Evolutionary conservation across 352 stramenopile species (phyloP).

Genomic region (Phytophthora cryptogea): DNA sequence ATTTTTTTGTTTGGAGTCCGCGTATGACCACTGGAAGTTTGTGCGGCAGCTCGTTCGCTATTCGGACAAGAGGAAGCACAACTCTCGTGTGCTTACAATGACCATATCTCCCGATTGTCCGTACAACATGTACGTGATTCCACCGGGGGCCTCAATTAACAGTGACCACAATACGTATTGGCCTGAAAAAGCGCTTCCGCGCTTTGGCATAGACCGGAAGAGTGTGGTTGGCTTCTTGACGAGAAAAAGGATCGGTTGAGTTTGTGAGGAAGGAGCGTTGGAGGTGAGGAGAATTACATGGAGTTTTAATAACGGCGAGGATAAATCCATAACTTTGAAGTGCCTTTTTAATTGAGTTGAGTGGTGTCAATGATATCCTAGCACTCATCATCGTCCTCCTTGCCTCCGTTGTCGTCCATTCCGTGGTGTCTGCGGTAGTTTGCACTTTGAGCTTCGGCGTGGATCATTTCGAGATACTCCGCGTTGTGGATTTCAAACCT

Average conservation of each 20-base stretch:
- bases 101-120: slow-evolving; percentile 42
- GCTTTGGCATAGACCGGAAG: slow-evolving; percentile 52
- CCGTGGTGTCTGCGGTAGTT: slow-evolving; percentile 22
- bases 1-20: slow-evolving; percentile 69
- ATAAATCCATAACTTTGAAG: background rate
- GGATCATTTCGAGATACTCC: slow-evolving; percentile 87
- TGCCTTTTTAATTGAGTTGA: background rate
- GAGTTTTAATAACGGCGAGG: no score
- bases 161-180: slow-evolving; percentile 76
- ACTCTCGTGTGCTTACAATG: slow-evolving; percentile 50
- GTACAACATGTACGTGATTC: slow-evolving; percentile 70
- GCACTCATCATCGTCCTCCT: slow-evolving; percentile 33
- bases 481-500: slow-evolving; percentile 89
- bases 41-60: slow-evolving; percentile 70
- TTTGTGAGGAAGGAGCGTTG: background rate
- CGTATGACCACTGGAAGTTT: slow-evolving; percentile 76
- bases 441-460: slow-evolving; percentile 53
- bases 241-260: slow-evolving; percentile 39
- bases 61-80: slow-evolving; percentile 64
- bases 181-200: slow-evolving; percentile 51
- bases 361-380: slow-evolving; percentile 4
- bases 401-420: slow-evolving; percentile 38
- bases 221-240: slow-evolving; percentile 68
- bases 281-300: background rate
- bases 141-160: slow-evolving; percentile 76